Base-by-base conservation (phyloP, 352 stramenopile genomes). In the Globisporangium polare region DNA sequence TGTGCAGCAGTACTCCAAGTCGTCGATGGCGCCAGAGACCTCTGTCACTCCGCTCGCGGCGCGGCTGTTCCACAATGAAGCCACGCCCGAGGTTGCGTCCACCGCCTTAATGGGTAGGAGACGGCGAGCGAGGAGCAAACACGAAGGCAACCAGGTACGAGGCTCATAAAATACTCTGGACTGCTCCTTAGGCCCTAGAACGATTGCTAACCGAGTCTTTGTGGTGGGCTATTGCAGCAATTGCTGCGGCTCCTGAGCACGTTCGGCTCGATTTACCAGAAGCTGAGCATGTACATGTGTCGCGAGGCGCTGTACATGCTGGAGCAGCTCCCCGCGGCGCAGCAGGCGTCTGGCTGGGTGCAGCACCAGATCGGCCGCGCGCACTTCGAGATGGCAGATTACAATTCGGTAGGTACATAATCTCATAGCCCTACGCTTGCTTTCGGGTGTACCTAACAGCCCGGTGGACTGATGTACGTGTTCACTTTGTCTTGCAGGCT, bases 351-450 rank as follows among this genome's bases (percentile, higher is more conserved):
- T n/a, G 92, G 93, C 24, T 99, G 95, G 95, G 92, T 86, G 0
- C 82, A 96, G 55, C 90, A 99, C 60, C 94, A 98, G 71, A 83
- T 98, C 54, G 97, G 94, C 5, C 77, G 88, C 33, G 89, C 92
- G n/a, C 86, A 98, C 71, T 98, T 98, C 66, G 96, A 99, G 74
- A 86, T 97, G 69, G 93, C 90, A 3, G 92, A 99, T 54, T 99
- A 99, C 73, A 82, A 80, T 7, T 51, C 73, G 70, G 78, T 86
- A 31, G 29, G n/a, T n/a, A 33, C 29, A 4, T 31, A 51, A 24
- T 15, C 5, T 5, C 35, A n/a, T 43, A n/a, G 13, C 2, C 7
- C n/a, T 39, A 22, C 26, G 41, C 33, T 49, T 22, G 27, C 24
- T 20, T 37, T 5, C 22, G 15, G 37, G 18, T 46, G 41, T 46